These are phyloP conservation scores for Eimeria sp. DNA, from an alignment of 169 alveolate genomes.

Conservation along the genomic window DNA sequence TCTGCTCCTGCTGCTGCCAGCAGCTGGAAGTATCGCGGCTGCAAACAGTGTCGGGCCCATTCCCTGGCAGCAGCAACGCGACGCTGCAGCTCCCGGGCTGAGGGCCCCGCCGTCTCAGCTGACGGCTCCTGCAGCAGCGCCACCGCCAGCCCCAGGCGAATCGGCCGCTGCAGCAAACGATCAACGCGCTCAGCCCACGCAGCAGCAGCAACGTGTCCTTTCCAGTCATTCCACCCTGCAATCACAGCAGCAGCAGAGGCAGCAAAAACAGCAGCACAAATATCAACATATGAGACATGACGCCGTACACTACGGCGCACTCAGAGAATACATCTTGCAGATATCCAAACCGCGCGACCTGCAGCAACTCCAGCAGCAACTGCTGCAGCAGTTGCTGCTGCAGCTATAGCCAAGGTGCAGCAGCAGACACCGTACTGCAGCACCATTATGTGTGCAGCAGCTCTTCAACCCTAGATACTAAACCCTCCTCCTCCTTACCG, in stretches of 20 bases:
- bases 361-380: constrained; percentile 30
- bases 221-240: constrained; percentile 81
- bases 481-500: constrained; percentile 16
- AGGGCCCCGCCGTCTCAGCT: constrained; percentile 74
- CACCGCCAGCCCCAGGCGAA: constrained; percentile 74
- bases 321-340: not conserved
- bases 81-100: constrained; percentile 78
- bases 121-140: constrained; percentile 77
- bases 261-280: not conserved
- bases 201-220: constrained; percentile 83
- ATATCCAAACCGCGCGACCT: not conserved
- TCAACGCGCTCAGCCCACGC: constrained; percentile 80
- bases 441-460: not conserved
- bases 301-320: not conserved
- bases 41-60: constrained; percentile 71
- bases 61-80: constrained; percentile 61
- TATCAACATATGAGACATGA: not conserved
- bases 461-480: not conserved
- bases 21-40: constrained; percentile 37
- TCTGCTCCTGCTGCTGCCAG: constrained; percentile 78
- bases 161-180: constrained; percentile 81
- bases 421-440: constrained; percentile 8
- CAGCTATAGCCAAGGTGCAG: not conserved
- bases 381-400: constrained; percentile 8
- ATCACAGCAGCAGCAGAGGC: constrained; percentile 20